Evolutionary conservation across 2,329 filamentous ascomycete genomes (phyloP), one percentile per base, ranked within the genome.

Genomic region (Chrysosporium keratinophilum): DNA sequence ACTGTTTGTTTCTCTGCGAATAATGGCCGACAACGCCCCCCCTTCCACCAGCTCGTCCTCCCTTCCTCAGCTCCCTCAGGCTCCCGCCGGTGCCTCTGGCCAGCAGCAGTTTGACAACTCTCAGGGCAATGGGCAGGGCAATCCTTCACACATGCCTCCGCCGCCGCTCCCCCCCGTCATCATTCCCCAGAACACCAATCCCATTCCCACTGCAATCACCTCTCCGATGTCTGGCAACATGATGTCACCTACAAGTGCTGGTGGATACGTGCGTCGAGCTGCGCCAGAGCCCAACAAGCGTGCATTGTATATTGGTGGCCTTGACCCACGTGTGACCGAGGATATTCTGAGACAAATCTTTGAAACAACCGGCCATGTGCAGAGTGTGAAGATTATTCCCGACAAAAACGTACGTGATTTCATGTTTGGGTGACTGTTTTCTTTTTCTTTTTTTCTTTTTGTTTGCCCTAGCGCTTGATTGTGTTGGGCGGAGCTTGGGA

Each of bases 311-410:
- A 88, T 98, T 56, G 93, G 93, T 59, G 93, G 93, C 53, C 77
- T 98, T 62, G 93, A 98, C 69, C 88, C 90, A 64, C 82, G 93
- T 61, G 91, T 97, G 58, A 96, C 91, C 33, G 91, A 97, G 73
- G 91, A 97, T 67, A 88, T 97, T 54, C 74, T 97, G 70, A 88
- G 89, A 67, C 91, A 97, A 72, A 97, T 97, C 64, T 98, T 98
- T 67, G 93, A 98, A 77, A 98, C 93, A 5, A 96, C 90, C 56
- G 93, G 93, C 54, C 93, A 98, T 73, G 93, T 98, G 60, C 86
- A 95, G 74, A 96, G 88, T 67, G 93, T 98, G 69, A 98, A 98
- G 79, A 96, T 98, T 67, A 98, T 98, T 69, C 93, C 93, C 50
- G 93, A 98, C 78, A 98, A 98, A 80, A 98, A 96, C 74, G 90